Evolutionary conservation across 768 basidiomycete genomes (phyloP).

Genomic region (Pulveroboletus sp.): DNA sequence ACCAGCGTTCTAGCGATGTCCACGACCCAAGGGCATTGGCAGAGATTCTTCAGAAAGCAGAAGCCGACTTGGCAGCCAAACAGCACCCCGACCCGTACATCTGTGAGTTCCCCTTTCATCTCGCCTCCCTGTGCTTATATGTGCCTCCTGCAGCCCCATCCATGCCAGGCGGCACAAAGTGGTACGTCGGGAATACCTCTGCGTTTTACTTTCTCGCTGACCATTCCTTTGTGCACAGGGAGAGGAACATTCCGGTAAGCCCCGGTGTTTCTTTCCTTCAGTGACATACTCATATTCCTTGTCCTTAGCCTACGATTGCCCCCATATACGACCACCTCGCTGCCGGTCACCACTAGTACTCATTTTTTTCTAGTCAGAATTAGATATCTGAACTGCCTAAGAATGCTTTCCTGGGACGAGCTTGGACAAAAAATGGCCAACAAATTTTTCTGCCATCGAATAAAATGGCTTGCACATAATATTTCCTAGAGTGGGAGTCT

Average conservation of each 20-base stretch:
- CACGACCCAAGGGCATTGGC: conserved; percentile 82
- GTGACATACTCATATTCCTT: conserved; percentile 1
- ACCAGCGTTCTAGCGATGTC: conserved; percentile 55
- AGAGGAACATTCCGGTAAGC: conserved; percentile 78
- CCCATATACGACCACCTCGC: conserved; percentile 62
- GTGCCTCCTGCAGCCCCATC: conserved; percentile 53
- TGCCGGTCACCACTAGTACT: conserved; percentile 30
- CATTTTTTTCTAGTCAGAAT: conserved; percentile 1
- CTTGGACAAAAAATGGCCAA: no score
- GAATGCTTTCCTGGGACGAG: no score
- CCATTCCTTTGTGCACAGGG: conserved; percentile 56
- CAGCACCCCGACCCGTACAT: conserved; percentile 93
- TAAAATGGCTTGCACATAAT: no score
- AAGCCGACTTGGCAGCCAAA: conserved; percentile 62
- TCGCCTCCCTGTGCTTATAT: conserved; percentile 1
- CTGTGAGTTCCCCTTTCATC: conserved; percentile 52
- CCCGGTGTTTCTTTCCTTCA: not conserved
- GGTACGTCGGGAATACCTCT: conserved; percentile 50
- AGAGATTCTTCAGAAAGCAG: conserved; percentile 73
- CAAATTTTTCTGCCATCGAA: no score
- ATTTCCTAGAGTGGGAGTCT: no score
- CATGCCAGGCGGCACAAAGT: conserved; percentile 93
- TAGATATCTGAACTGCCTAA: no score
- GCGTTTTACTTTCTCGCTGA: not conserved
- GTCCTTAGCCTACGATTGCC: conserved; percentile 54